phyloP scores from a whole-genome alignment of 140 eudicot species.

The Anethum foeniculum region DNA sequence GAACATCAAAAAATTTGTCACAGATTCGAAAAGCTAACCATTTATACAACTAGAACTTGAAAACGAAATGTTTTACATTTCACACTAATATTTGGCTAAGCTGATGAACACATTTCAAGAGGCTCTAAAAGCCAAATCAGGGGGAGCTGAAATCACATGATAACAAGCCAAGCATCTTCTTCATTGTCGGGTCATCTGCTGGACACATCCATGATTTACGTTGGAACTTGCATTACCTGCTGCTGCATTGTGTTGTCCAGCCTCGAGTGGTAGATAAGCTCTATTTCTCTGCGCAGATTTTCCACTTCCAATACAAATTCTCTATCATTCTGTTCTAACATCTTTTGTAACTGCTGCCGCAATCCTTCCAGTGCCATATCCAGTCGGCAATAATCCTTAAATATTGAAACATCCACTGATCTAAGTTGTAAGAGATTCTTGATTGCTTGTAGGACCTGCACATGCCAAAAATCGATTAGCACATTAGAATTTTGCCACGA shows the following conservation, averaged over 20 bases:
- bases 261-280: constrained; percentile 42
- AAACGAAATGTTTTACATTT: neutral
- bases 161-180: neutral
- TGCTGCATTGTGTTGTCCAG: constrained; percentile 23
- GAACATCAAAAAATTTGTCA: neutral
- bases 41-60: neutral
- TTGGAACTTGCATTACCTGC: constrained; percentile 47
- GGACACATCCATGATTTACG: constrained; percentile 17
- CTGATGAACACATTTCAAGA: neutral
- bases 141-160: neutral
- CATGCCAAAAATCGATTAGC: constrained; percentile 4
- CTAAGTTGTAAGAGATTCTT: constrained; percentile 57
- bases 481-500: neutral
- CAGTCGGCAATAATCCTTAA: constrained; percentile 60
- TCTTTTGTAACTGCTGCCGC: constrained; percentile 46
- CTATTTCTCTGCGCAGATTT: constrained; percentile 70
- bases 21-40: neutral
- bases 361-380: constrained; percentile 52
- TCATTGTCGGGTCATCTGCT: neutral
- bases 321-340: constrained; percentile 30
- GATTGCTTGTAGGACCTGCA: constrained; percentile 62
- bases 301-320: constrained; percentile 73
- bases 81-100: neutral
- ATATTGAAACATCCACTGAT: constrained; percentile 38
- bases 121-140: neutral